These are phyloP conservation scores for Lenzites betulinus DNA, from an alignment of 768 basidiomycete species.

Conservation along the genomic window DNA sequence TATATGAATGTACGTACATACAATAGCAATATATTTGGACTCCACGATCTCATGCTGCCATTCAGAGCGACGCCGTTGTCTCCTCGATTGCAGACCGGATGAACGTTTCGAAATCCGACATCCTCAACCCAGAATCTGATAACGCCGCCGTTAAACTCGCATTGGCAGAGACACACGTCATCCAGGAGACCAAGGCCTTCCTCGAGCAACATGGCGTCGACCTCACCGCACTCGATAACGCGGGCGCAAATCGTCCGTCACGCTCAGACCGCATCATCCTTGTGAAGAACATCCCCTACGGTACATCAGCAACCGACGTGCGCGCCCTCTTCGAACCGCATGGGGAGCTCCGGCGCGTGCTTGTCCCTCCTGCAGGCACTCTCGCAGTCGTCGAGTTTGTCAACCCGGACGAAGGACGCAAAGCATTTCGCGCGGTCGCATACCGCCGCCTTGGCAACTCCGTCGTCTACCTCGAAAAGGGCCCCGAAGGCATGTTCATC, in stretches of 20 bases:
- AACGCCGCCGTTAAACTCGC: slow-evolving; percentile 93
- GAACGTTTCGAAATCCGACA: slow-evolving; percentile 82
- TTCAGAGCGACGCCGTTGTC: slow-evolving; percentile 91
- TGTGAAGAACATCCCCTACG: slow-evolving; percentile 96
- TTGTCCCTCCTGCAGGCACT: slow-evolving; percentile 91
- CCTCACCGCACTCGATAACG: slow-evolving; percentile 54
- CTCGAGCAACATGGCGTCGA: slow-evolving; percentile 77
- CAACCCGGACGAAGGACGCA: slow-evolving; percentile 66
- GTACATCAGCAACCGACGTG: slow-evolving; percentile 76
- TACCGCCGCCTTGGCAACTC: slow-evolving; percentile 90
- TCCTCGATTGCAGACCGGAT: slow-evolving; percentile 89
- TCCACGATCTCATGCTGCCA: slow-evolving; percentile 8
- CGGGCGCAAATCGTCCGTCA: slow-evolving; percentile 34
- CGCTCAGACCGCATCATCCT: slow-evolving; percentile 83
- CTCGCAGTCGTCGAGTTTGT: slow-evolving; percentile 90
- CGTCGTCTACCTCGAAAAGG: slow-evolving; percentile 91
- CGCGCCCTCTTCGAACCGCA: slow-evolving; percentile 76
- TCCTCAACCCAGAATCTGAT: slow-evolving; percentile 81
- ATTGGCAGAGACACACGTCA: slow-evolving; percentile 93
- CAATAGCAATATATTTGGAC: slow-evolving; percentile 28
- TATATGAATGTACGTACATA: slow-evolving; percentile 91
- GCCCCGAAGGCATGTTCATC: slow-evolving; percentile 79
- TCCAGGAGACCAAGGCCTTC: slow-evolving; percentile 91
- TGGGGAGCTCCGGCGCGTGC: slow-evolving; percentile 66
- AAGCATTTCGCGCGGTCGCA: slow-evolving; percentile 79